Conservation (phyloP, 2,329 filamentous ascomycete genomes). For the Venturia asperata region DNA sequence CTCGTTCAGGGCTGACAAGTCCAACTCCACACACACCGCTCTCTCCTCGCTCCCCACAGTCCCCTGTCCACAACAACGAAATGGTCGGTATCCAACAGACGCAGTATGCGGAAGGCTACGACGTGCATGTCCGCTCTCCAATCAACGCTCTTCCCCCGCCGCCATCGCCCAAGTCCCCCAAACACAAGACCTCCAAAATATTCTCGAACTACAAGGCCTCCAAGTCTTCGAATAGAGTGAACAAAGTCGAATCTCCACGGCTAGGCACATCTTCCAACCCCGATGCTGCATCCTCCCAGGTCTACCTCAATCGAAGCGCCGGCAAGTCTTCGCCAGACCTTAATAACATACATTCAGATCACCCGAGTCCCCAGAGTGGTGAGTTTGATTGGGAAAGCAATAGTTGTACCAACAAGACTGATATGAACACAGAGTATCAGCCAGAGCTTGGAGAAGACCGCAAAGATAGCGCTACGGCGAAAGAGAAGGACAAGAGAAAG, state of each 20-base stretch:
- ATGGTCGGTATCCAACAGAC: neutral
- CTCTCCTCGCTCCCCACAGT: slow-evolving; percentile 14
- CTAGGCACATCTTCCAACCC: neutral
- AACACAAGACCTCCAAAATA: slow-evolving; percentile 17
- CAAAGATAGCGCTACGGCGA: neutral
- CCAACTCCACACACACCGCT: slow-evolving; percentile 16
- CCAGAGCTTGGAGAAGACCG: slow-evolving; percentile 6
- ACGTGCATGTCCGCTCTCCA: slow-evolving; percentile 18
- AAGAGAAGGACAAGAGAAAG: slow-evolving; percentile 9
- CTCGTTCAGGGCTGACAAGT: neutral
- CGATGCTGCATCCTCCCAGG: neutral
- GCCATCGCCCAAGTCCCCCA: slow-evolving; percentile 19
- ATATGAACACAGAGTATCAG: neutral
- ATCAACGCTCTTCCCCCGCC: slow-evolving; percentile 19
- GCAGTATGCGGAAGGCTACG: slow-evolving; percentile 19
- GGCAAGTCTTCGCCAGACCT: neutral
- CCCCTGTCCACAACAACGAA: neutral
- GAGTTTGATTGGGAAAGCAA: neutral
- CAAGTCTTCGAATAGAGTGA: slow-evolving; percentile 37
- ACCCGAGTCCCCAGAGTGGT: neutral
- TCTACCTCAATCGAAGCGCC: slow-evolving; percentile 3
- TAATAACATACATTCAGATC: neutral
- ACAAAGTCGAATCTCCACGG: slow-evolving; percentile 6
- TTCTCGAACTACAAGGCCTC: slow-evolving; percentile 44
- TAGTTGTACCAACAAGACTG: neutral